A percentile compares a stretch with the other conserved stretches of the same genome.
These are phyloP conservation scores for Cornus kousa DNA, from an alignment of 148 eudicot genomes.

Conservation along the genomic window DNA sequence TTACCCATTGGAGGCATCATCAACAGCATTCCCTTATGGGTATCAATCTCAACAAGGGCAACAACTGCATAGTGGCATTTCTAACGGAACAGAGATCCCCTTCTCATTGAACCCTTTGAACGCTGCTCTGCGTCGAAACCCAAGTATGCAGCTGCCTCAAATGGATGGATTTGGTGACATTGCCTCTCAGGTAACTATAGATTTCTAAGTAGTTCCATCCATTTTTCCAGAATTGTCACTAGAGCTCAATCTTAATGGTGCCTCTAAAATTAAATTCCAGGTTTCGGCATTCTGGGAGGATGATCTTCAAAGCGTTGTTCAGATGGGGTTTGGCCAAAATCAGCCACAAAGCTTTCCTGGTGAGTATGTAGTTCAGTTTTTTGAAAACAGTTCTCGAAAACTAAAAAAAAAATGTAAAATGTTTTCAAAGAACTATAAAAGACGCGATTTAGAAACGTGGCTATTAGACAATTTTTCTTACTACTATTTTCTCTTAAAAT, in stretches of 20 bases:
- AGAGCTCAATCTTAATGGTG: neutral
- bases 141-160: conserved; percentile 34
- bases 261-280: conserved; percentile 22
- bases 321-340: conserved; percentile 46
- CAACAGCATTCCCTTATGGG: conserved; percentile 32
- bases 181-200: conserved; percentile 46
- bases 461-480: too few relatives aligned
- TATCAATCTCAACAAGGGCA: conserved; percentile 39
- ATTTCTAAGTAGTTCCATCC: neutral
- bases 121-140: conserved; percentile 23
- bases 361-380: conserved; percentile 20
- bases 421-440: too few relatives aligned
- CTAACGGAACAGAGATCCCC: conserved; percentile 39
- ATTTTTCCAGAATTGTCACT: neutral
- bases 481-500: too few relatives aligned
- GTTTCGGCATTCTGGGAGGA: conserved; percentile 61
- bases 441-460: too few relatives aligned
- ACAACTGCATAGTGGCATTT: conserved; percentile 22
- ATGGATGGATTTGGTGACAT: conserved; percentile 47
- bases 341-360: conserved; percentile 50
- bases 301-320: conserved; percentile 83
- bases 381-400: too few relatives aligned
- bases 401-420: too few relatives aligned
- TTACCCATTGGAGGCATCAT: conserved; percentile 46
- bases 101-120: conserved; percentile 29